Conservation (phyloP, 2,329 filamentous ascomycete genomes). For the Cadophora sp. region DNA sequence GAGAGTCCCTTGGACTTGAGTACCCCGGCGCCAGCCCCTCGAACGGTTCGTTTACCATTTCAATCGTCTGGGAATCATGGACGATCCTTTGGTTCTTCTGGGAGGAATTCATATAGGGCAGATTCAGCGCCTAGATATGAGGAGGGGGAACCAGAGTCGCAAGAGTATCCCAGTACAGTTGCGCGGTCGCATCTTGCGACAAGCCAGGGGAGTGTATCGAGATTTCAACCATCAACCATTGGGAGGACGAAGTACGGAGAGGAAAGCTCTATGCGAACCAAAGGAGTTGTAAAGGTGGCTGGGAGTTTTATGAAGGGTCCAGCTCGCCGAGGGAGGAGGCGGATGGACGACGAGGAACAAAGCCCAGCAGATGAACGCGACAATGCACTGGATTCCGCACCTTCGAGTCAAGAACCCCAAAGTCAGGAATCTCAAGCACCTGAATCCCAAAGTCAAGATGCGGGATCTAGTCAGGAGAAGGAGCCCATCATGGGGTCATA, state of each 20-base stretch:
- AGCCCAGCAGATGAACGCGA: constrained; percentile 47
- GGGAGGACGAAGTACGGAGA: constrained; percentile 63
- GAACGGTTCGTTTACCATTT: constrained; percentile 42
- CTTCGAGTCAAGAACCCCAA: constrained; percentile 43
- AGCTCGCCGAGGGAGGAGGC: constrained; percentile 74
- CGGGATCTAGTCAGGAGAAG: constrained; percentile 36
- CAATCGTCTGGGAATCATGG: constrained; percentile 38
- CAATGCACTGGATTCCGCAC: constrained; percentile 42
- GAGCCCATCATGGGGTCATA: constrained; percentile 47
- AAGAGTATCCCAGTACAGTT: constrained; percentile 53
- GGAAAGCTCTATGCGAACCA: constrained; percentile 78
- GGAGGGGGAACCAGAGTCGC: constrained; percentile 33
- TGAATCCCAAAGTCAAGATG: constrained; percentile 28
- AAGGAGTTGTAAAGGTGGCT: constrained; percentile 75
- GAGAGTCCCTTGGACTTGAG: constrained; percentile 43
- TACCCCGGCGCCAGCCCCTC: constrained; percentile 43
- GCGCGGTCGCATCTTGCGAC: constrained; percentile 55
- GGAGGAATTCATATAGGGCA: constrained; percentile 35
- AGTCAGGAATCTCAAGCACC: constrained; percentile 34
- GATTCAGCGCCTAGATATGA: constrained; percentile 37
- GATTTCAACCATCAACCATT: constrained; percentile 56
- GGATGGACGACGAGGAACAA: constrained; percentile 57
- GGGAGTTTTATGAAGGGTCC: constrained; percentile 83
- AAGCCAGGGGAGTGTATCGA: constrained; percentile 60
- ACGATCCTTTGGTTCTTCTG: constrained; percentile 42